Conservation (phyloP, 306 rosid genomes). For the Abrus precatorius region DNA sequence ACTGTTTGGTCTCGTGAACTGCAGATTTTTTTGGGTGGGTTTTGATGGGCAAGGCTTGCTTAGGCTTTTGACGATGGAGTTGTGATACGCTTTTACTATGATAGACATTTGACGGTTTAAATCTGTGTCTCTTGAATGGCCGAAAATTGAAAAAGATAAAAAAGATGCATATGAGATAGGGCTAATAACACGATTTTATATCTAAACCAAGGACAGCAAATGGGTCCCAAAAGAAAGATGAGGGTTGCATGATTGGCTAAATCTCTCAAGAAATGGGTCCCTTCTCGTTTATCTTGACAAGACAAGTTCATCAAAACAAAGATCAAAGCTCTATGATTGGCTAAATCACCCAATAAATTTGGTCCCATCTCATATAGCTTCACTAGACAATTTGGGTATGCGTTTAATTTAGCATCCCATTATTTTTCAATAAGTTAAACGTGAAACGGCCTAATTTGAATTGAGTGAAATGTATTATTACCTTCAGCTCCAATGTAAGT, state of each 20-base stretch:
- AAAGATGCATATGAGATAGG: constrained; percentile 32
- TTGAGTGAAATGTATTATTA: constrained; percentile 37
- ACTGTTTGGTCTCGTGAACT: constrained; percentile 36
- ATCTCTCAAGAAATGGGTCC: constrained; percentile 30
- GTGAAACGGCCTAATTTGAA: constrained; percentile 54
- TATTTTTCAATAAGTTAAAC: constrained; percentile 47
- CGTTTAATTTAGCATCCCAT: constrained; percentile 34
- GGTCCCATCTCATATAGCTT: neutral
- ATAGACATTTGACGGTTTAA: constrained; percentile 40
- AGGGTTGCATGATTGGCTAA: constrained; percentile 40
- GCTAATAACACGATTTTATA: constrained; percentile 5
- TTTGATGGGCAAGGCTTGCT: constrained; percentile 26
- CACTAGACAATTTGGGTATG: constrained; percentile 32
- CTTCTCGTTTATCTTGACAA: neutral
- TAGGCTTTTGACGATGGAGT: constrained; percentile 22
- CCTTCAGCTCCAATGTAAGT: constrained; percentile 22
- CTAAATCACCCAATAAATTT: constrained; percentile 7
- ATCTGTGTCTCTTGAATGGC: constrained; percentile 16
- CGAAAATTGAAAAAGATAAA: constrained; percentile 41
- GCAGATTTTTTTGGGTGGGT: neutral
- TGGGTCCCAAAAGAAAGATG: constrained; percentile 32
- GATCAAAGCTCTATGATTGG: neutral
- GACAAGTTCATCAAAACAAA: neutral
- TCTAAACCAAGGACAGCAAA: constrained; percentile 20
- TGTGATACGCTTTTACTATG: constrained; percentile 30